Evolutionary conservation across 2,329 filamentous ascomycete genomes (phyloP).

Genomic region (Colletotrichum siamense): DNA sequence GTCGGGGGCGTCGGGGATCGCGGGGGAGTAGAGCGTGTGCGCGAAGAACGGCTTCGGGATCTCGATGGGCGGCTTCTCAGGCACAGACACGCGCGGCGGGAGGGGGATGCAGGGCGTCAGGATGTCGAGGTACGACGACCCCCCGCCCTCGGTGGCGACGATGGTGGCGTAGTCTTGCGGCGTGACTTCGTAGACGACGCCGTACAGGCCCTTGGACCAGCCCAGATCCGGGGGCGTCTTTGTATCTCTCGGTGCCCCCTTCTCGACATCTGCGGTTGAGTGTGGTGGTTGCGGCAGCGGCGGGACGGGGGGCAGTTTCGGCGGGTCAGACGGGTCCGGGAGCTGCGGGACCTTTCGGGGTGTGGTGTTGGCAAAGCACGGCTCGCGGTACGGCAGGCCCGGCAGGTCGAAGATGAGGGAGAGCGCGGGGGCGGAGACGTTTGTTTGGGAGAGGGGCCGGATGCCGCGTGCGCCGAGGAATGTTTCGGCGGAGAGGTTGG

Average conservation of each 20-base stretch:
- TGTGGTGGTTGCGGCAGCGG: conserved; percentile 17
- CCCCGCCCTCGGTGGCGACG: conserved; percentile 89
- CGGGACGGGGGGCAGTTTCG: conserved; percentile 31
- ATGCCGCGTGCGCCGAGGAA: conserved; percentile 82
- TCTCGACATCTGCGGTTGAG: neutral
- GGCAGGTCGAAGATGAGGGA: conserved; percentile 84
- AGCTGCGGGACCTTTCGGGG: conserved; percentile 59
- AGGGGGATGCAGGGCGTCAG: conserved; percentile 79
- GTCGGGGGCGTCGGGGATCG: conserved; percentile 38
- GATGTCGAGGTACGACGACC: conserved; percentile 83
- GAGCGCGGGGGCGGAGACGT: conserved; percentile 81
- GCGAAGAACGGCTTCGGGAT: conserved; percentile 74
- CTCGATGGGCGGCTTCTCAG: conserved; percentile 62
- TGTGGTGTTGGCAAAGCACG: conserved; percentile 87
- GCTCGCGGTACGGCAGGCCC: conserved; percentile 85
- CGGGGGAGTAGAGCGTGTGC: conserved; percentile 81
- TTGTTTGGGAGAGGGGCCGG: conserved; percentile 78
- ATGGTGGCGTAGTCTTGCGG: conserved; percentile 82
- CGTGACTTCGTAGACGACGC: conserved; percentile 96
- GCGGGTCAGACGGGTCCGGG: conserved; percentile 35
- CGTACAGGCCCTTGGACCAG: conserved; percentile 86
- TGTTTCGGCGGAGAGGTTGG: conserved; percentile 81
- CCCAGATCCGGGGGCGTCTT: conserved; percentile 14
- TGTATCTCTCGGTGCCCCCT: neutral
- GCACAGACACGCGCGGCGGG: conserved; percentile 62